Conservation (phyloP, 1,284 basidiomycete genomes). For the Lentinus polychrous region DNA sequence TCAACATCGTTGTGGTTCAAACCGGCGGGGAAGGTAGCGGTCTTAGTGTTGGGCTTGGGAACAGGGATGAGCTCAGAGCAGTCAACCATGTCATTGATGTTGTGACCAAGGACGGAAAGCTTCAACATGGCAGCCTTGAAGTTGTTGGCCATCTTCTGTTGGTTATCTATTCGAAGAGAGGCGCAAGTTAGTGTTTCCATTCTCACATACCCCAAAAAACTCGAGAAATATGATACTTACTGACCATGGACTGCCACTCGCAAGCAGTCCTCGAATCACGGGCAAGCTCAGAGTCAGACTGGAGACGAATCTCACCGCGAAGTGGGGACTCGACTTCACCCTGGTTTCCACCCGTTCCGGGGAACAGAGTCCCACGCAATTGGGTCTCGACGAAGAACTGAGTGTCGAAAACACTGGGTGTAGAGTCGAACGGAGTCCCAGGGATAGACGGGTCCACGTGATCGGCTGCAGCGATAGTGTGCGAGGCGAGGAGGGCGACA, state of each 20-base stretch:
- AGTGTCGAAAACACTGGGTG: constrained; percentile 21
- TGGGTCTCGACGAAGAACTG: constrained; percentile 23
- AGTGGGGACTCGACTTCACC: constrained; percentile 27
- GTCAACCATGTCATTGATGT: constrained; percentile 17
- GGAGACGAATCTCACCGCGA: constrained; percentile 24
- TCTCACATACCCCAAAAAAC: background rate
- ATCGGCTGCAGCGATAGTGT: constrained; percentile 23
- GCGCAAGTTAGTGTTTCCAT: background rate
- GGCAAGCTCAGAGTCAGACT: constrained; percentile 25
- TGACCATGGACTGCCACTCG: constrained; percentile 24
- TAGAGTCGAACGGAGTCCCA: constrained; percentile 24
- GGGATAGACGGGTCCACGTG: constrained; percentile 17
- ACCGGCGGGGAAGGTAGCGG: constrained; percentile 28
- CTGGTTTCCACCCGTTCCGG: constrained; percentile 22
- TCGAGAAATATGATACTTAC: constrained; percentile 1
- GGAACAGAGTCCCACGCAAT: constrained; percentile 23
- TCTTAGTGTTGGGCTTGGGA: constrained; percentile 20
- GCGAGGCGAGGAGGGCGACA: constrained; percentile 25
- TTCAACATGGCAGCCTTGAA: constrained; percentile 26
- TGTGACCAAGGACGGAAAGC: constrained; percentile 23
- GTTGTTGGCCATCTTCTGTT: constrained; percentile 18
- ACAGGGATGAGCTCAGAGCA: constrained; percentile 24
- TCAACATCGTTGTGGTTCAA: constrained; percentile 27
- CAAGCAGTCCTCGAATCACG: constrained; percentile 28
- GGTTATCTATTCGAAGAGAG: constrained; percentile 14